Evolutionary conservation across 192 early-diverging fungal species (phyloP), one percentile per base, ranked within the genome.

Genomic region (Entomortierella lignicola): DNA sequence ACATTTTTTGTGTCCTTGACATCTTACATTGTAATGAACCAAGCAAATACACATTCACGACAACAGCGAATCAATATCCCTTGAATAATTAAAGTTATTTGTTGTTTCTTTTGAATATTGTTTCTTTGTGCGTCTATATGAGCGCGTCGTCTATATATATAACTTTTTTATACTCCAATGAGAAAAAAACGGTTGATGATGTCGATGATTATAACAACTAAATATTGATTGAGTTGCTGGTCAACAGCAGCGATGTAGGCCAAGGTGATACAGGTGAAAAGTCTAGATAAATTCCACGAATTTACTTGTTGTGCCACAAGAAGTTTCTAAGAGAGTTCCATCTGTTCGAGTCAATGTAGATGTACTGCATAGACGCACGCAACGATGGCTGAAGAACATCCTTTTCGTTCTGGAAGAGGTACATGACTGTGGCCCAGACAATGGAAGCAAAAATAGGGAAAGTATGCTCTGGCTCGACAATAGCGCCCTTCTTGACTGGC

Each of bases 401-500:
- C 55, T 91, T 89, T 81, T 99, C 90, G 60, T 96, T 88, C 56
- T 91, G 85, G 90, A 99, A 99, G 58, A 96, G 86, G 88, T 92
- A 96, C 97, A 99, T 97, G 32, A 98, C 96, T 29, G 90, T 83
- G 8, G 96, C 97, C 97, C 97, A 99, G 30, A 92, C 87, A 12
- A 97, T 60, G 11, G 96, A 94, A n/a, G 96, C 94, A 85, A 99
- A 99, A 20, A 97, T 77, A 7, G 95, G 89, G 86, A 94, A 99
- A 2, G 94, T 89, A 57, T 92, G 85, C 29, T 85, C 73, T 30
- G 96, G 95, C 41, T 89, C 91, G n/a, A 91, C 81, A 34, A 98
- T 81, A 31, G 86, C 59, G 63, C 85, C 73, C 39, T 89, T 86
- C 85, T 95, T 90, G 41, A 95, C 90, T 7, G 87, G 87, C 34